Evolutionary conservation across 2,329 filamentous ascomycete genomes (phyloP), one percentile per base, ranked within the genome.

Genomic region (Penicillium sp.): DNA sequence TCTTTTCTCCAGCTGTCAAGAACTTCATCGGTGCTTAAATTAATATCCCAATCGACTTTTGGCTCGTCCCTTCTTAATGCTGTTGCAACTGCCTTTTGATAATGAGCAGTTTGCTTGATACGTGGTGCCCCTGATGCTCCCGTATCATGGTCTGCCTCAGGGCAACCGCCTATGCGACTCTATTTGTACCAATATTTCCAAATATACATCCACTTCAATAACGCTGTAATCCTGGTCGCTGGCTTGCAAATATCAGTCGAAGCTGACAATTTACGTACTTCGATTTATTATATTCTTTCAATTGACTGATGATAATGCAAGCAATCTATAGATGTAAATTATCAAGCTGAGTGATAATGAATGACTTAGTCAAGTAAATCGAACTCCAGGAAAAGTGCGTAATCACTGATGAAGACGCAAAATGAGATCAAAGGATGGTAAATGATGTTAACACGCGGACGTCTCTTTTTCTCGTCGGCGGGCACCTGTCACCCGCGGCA

Each of bases 21-120:
- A 79, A 77, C 60, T 97, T 97, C 70, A 80, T 97, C 63, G 87
- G 89, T 71, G 86, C 85, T 57, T 91, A 74, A 53, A 47, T 35
- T 35, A 19, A 7, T 7, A 23, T 42, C 73, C 74, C 76, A 56
- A 77, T 70, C 49, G 67, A 70, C 47, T 73, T 67, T 45, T 74
- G 61, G 4, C 57, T 58, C n/a, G 9, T 47, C 67, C 41, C 2
- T 72, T 64, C 2, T 76, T 64, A 3, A 63, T 69, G 10, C n/a
- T 34, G 32, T 35, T 14, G 27, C 4, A 26, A 26, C 10, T 19
- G 34, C 18, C 27, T 40, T 26, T 43, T 27, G 46, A 34, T 54
- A 49, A 50, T 50, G n/a, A 32, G 9, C 39, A 44, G 34, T 16
- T 8, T 23, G n/a, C 41, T 16, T 50, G 40, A 26, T 39, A n/a